These are phyloP conservation scores for Ganoderma lingzhi DNA, from an alignment of 1,284 basidiomycete genomes.

Conservation along the genomic window DNA sequence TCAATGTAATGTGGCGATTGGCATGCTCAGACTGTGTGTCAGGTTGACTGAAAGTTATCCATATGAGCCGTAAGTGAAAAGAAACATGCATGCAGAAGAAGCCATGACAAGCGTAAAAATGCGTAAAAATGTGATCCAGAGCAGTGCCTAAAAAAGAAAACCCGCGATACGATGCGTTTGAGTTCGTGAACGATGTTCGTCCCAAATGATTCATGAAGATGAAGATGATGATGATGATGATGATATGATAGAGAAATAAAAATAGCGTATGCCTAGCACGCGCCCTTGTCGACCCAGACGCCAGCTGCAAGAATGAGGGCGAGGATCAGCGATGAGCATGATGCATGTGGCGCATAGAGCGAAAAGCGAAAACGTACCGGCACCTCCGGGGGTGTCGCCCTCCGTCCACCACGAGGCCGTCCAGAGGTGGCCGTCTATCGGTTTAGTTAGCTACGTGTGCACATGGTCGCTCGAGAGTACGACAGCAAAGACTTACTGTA, in stretches of 20 bases:
- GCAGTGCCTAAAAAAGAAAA: background rate
- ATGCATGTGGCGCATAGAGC: background rate
- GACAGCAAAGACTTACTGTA: conserved; percentile 50
- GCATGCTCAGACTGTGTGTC: background rate
- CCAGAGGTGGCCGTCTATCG: conserved; percentile 62
- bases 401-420: conserved; percentile 72
- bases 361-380: conserved; percentile 36
- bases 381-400: conserved; percentile 62
- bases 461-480: background rate
- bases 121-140: background rate
- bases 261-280: conserved; percentile 45
- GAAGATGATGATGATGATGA: background rate
- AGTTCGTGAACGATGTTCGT: background rate
- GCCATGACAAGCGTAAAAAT: background rate
- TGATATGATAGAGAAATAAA: background rate
- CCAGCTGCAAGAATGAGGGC: conserved; percentile 41
- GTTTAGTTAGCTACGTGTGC: conserved; percentile 23
- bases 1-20: background rate
- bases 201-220: background rate
- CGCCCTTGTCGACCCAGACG: conserved; percentile 66
- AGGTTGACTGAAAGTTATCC: conserved; percentile 3
- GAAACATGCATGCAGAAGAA: background rate
- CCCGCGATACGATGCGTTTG: background rate
- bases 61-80: background rate
- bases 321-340: background rate